Evolutionary conservation across 2,329 filamentous ascomycete genomes (phyloP).

Genomic region (Claviceps africana): DNA sequence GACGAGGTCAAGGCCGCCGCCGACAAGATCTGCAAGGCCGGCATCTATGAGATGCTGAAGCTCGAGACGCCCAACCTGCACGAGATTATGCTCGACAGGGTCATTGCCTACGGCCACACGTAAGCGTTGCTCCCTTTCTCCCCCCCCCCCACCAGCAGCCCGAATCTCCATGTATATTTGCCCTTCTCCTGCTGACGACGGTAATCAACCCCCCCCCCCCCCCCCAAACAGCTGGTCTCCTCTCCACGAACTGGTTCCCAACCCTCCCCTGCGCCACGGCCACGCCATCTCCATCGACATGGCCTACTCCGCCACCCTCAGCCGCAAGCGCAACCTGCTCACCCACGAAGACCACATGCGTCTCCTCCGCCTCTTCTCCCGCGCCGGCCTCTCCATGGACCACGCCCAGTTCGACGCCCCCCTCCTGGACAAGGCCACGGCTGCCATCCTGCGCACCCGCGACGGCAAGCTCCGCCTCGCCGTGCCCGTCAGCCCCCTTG

Average conservation of each 20-base stretch:
- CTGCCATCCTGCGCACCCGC: conserved; percentile 56
- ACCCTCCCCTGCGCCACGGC: conserved; percentile 55
- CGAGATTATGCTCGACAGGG: conserved; percentile 56
- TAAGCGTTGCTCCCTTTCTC: conserved; percentile 18
- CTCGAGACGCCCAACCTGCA: conserved; percentile 61
- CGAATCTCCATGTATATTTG: not conserved
- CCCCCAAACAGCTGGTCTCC: conserved; percentile 57
- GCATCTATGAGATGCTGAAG: conserved; percentile 60
- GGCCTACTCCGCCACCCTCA: conserved; percentile 59
- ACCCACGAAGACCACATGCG: conserved; percentile 45
- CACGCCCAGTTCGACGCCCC: conserved; percentile 53
- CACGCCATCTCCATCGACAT: conserved; percentile 66
- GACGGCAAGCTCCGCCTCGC: conserved; percentile 55
- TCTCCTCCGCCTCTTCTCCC: conserved; percentile 53
- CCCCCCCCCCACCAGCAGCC: not conserved
- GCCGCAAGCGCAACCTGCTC: conserved; percentile 47
- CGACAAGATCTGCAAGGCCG: conserved; percentile 53
- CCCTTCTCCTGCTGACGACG: not conserved
- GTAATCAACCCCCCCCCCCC: not conserved
- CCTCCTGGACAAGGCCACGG: conserved; percentile 50
- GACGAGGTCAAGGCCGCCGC: conserved; percentile 23
- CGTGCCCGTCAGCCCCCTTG: conserved; percentile 50
- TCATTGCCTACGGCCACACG: conserved; percentile 63
- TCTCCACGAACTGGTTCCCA: conserved; percentile 54
- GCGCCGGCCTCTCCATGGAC: conserved; percentile 58